Conservation (phyloP, 352 stramenopile species). For the Phytophthora fragariaefolia region DNA sequence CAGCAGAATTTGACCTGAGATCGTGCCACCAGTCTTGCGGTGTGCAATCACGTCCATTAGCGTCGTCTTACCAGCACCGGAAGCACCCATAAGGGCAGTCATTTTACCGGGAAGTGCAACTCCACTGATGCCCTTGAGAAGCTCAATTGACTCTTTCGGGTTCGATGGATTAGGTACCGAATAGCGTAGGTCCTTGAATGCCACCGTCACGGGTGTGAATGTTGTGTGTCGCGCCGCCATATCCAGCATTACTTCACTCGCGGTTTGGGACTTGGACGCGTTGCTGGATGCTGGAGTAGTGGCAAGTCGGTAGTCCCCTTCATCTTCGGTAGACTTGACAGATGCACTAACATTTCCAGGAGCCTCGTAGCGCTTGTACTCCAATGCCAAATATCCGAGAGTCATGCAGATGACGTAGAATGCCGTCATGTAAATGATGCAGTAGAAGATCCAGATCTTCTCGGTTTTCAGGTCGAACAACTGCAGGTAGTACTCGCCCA, state of each 20-base stretch:
- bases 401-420: conserved; percentile 41
- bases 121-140: conserved; percentile 31
- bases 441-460: conserved; percentile 40
- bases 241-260: conserved; percentile 34
- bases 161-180: conserved; percentile 27
- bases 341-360: conserved; percentile 18
- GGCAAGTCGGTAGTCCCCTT: conserved; percentile 24
- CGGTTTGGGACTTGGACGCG: conserved; percentile 24
- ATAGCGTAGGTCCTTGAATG: conserved; percentile 30
- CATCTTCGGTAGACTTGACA: conserved; percentile 16
- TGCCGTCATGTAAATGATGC: conserved; percentile 40
- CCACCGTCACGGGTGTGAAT: conserved; percentile 25
- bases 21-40: conserved; percentile 78
- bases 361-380: conserved; percentile 39
- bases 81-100: conserved; percentile 62
- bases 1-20: conserved; percentile 55
- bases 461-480: conserved; percentile 45
- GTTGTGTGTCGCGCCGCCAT: conserved; percentile 18
- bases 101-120: conserved; percentile 29
- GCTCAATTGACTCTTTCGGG: conserved; percentile 31
- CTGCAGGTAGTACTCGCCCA: conserved; percentile 42
- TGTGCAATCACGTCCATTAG: conserved; percentile 85
- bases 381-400: conserved; percentile 43
- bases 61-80: conserved; percentile 53
- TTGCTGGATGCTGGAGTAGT: conserved; percentile 21